A percentile compares a stretch with the other conserved stretches of the same genome.
Conservation (phyloP, 2,329 filamentous ascomycete genomes). For the Colletotrichum chrysophilum region DNA sequence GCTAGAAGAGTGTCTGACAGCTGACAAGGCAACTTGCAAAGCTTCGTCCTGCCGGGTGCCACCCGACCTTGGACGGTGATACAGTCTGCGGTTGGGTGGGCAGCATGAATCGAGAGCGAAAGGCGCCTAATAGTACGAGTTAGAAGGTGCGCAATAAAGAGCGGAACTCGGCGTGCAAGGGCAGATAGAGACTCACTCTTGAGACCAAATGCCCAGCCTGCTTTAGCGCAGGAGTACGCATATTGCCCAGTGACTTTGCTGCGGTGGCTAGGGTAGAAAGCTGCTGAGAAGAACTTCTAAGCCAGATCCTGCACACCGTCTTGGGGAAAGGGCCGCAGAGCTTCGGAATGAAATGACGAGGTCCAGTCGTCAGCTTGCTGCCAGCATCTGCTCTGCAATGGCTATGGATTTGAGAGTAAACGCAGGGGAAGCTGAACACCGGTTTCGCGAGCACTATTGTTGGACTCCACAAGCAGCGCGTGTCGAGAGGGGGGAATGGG, state of each 20-base stretch:
- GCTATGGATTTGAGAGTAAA: too few relatives aligned
- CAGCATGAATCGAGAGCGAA: constrained; percentile 4
- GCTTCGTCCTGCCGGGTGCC: constrained; percentile 9
- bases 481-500: neutral
- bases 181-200: neutral
- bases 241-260: neutral
- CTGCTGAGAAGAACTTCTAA: neutral
- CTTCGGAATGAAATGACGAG: neutral
- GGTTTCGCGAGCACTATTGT: neutral
- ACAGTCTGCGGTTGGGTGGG: constrained; percentile 1
- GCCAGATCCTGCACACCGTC: neutral
- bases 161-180: neutral
- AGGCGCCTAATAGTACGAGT: neutral
- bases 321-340: neutral
- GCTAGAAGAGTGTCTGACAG: constrained; percentile 13
- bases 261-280: neutral
- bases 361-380: neutral
- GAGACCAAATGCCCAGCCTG: constrained; percentile 10
- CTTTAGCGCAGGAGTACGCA: constrained; percentile 10
- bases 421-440: neutral
- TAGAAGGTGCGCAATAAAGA: neutral
- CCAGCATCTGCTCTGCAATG: neutral
- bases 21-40: constrained; percentile 11
- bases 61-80: constrained; percentile 11
- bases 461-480: neutral